Evolutionary conservation across 768 basidiomycete genomes (phyloP).

Genomic region (Phanerochaete sordida): DNA sequence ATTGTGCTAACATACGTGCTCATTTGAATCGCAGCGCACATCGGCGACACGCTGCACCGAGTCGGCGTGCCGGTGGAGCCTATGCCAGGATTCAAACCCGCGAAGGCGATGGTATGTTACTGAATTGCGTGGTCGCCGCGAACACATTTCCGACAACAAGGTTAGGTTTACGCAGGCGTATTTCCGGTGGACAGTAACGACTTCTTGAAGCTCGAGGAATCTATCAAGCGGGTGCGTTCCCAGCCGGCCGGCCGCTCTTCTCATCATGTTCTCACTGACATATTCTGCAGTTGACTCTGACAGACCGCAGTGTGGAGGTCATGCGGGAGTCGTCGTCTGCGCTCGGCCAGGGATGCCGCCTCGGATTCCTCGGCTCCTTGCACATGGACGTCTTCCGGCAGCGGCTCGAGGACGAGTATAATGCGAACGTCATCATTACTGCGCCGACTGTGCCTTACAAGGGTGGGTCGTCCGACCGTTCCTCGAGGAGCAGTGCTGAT

Average conservation of each 20-base stretch:
- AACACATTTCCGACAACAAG: background rate
- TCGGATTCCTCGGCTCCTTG: slow-evolving; percentile 93
- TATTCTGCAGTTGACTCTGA: slow-evolving; percentile 64
- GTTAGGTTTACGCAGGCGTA: slow-evolving; percentile 88
- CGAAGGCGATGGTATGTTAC: slow-evolving; percentile 82
- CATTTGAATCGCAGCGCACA: slow-evolving; percentile 55
- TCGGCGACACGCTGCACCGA: slow-evolving; percentile 90
- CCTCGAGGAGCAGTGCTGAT: slow-evolving; percentile 46
- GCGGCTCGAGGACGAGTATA: slow-evolving; percentile 94
- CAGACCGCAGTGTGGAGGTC: slow-evolving; percentile 85
- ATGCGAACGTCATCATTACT: slow-evolving; percentile 92
- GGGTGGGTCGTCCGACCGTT: slow-evolving; percentile 37
- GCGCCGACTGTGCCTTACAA: slow-evolving; percentile 95
- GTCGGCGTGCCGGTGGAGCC: slow-evolving; percentile 72
- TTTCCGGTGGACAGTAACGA: slow-evolving; percentile 91
- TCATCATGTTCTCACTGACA: slow-evolving; percentile 4
- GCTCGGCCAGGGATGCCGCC: slow-evolving; percentile 89
- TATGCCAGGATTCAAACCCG: slow-evolving; percentile 87
- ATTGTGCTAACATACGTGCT: background rate
- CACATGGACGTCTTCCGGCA: slow-evolving; percentile 98
- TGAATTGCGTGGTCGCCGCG: too few species aligned
- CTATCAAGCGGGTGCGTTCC: slow-evolving; percentile 73
- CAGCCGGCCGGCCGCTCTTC: background rate
- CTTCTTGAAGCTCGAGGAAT: slow-evolving; percentile 93
- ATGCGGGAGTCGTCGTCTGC: slow-evolving; percentile 93